These are phyloP conservation scores for Penicillium roqueforti DNA, from an alignment of 495 filamentous ascomycete genomes.

Conservation along the genomic window DNA sequence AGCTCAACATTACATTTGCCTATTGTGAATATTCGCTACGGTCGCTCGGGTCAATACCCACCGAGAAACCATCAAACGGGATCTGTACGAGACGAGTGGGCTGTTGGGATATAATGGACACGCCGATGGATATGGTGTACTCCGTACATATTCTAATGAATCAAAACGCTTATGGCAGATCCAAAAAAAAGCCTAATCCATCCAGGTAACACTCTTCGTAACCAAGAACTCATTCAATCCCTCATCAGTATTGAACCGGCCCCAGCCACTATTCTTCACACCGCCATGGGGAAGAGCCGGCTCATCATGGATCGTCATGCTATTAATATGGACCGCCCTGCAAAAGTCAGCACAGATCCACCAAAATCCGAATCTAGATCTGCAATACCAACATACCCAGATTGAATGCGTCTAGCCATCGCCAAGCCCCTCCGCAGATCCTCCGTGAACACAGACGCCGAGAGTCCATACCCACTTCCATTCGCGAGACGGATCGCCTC, in stretches of 20 bases:
- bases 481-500: conserved; percentile 48
- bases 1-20: not conserved
- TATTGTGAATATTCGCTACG: not conserved
- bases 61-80: conserved; percentile 4
- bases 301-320: conserved; percentile 85
- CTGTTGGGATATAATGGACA: not conserved
- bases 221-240: conserved; percentile 71
- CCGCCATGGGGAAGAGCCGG: conserved; percentile 75
- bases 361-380: not conserved
- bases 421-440: conserved; percentile 40
- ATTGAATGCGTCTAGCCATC: conserved; percentile 43
- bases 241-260: conserved; percentile 54
- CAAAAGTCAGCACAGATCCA: conserved; percentile 5
- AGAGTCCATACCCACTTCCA: conserved; percentile 45
- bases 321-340: conserved; percentile 79
- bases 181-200: conserved; percentile 24
- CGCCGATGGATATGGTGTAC: no score
- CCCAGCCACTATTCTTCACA: conserved; percentile 79
- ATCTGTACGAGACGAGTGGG: conserved; percentile 2
- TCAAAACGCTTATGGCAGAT: not conserved
- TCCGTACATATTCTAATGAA: no score
- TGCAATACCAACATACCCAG: conserved; percentile 31
- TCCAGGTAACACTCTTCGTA: conserved; percentile 79
- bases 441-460: conserved; percentile 46
- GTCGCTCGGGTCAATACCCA: conserved; percentile 16